Evolutionary conservation across 192 early-diverging fungal genomes (phyloP), one percentile per base, ranked within the genome.

Genomic region (Linnemannia schmuckeri): DNA sequence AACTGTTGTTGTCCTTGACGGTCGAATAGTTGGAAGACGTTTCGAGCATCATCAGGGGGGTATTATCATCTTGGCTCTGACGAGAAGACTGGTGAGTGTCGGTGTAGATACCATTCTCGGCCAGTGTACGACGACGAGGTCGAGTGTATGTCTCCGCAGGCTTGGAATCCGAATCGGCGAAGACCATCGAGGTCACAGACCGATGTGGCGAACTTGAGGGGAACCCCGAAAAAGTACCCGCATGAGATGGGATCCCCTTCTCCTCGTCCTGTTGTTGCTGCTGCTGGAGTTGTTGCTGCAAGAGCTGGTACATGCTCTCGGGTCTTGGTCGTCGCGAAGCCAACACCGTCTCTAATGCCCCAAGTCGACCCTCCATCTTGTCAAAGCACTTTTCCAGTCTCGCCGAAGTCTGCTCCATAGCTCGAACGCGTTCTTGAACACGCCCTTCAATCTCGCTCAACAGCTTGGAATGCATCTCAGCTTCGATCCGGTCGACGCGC

Each of bases 361-460:
- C 85, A 2, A 87, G 75, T 46, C 85, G 55, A 0, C 85, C 85
- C 30, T 87, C 85, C 85, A 87, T 87, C 46, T 73, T 80, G 63
- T 87, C 85, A 74, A 87, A 87, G 70, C 85, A 87, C 49, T 80
- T 76, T 40, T 87, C 85, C 63, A 87, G 49, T 33, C 85, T 73
- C 0, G 85, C 27, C 2, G 85, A 87, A 38, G 79, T 87, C 41
- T 87, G 85, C 35, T 87, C 85, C 85, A 87, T 87, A 4, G 85
- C 85, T 7, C 85, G 70, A 0, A 87, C 85, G 6, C 85, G 85
- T 49, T 87, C 85, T 57, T 81, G 79, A 0, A 87, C 76, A 1
- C 85, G 79, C 37, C 85, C 85, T n/a, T 87, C 85, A 49, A 87
- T 87, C 68, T 87, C 85, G 27, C 85, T 81, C 8, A 87, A 72